These are phyloP conservation scores for Yamadazyma sp. DNA, from an alignment of 1,139 yeast species.

Conservation along the genomic window DNA sequence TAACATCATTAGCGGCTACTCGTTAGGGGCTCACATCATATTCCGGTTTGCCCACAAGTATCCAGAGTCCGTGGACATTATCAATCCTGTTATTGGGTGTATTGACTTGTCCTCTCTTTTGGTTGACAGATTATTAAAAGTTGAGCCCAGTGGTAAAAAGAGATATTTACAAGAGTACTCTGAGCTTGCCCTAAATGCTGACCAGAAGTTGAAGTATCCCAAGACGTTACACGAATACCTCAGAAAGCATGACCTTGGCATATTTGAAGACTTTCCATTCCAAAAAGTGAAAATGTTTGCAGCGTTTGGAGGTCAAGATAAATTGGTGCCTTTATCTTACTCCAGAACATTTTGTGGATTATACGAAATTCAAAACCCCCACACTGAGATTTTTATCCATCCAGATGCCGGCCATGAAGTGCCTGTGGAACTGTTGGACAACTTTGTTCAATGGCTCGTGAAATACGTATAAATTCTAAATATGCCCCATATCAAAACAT, in stretches of 20 bases:
- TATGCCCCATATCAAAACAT: neutral
- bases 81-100: constrained; percentile 51
- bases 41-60: constrained; percentile 45
- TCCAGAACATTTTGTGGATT: constrained; percentile 35
- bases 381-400: constrained; percentile 27
- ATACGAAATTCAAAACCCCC: constrained; percentile 28
- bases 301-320: constrained; percentile 36
- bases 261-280: constrained; percentile 39
- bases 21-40: constrained; percentile 62
- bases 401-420: constrained; percentile 37
- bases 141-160: constrained; percentile 16
- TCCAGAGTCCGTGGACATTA: constrained; percentile 38
- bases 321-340: constrained; percentile 36
- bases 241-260: constrained; percentile 27
- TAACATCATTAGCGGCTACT: constrained; percentile 51
- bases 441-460: constrained; percentile 34
- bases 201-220: constrained; percentile 32
- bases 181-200: constrained; percentile 33
- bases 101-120: constrained; percentile 44
- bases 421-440: constrained; percentile 36
- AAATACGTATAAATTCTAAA: constrained; percentile 5
- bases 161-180: constrained; percentile 22
- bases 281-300: constrained; percentile 36
- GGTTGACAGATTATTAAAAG: constrained; percentile 35
- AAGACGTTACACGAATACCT: constrained; percentile 36